Conservation (phyloP, 1,139 yeast species). For the Geotrichum macrosporum region DNA sequence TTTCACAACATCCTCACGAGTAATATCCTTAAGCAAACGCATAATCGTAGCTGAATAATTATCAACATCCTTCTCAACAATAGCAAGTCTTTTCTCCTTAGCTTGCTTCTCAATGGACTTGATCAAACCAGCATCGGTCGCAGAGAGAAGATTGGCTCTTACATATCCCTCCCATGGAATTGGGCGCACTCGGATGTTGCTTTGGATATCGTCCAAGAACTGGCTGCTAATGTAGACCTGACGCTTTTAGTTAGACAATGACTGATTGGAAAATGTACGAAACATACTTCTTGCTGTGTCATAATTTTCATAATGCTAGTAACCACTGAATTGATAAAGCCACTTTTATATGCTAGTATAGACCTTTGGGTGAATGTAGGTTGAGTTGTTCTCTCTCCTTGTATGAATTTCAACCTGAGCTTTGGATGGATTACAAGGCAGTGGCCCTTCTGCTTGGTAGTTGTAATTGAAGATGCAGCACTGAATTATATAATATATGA, state of each 20-base stretch:
- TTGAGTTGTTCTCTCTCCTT: conserved; percentile 3
- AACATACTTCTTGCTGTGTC: conserved; percentile 5
- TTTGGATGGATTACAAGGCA: background rate
- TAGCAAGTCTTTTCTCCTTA: conserved; percentile 33
- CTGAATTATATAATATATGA: conserved; percentile 1
- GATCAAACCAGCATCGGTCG: conserved; percentile 62
- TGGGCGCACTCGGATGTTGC: conserved; percentile 71
- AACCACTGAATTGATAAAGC: background rate
- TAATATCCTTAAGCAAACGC: conserved; percentile 50
- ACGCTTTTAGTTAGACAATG: background rate
- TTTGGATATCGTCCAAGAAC: conserved; percentile 65
- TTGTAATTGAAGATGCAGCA: conserved; percentile 3
- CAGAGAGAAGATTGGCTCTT: conserved; percentile 63
- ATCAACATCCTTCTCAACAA: conserved; percentile 42
- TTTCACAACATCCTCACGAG: conserved; percentile 68
- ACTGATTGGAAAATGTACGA: background rate
- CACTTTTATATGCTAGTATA: conserved; percentile 1
- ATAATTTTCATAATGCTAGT: background rate
- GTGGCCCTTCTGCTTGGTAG: conserved; percentile 1
- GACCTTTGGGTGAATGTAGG: background rate
- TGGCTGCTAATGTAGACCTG: conserved; percentile 12
- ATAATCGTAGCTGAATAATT: conserved; percentile 56
- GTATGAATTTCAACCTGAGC: conserved; percentile 4
- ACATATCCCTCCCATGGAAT: conserved; percentile 93
- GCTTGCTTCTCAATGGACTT: conserved; percentile 56